Evolutionary conservation across 1,139 yeast species (phyloP), one percentile per base, ranked within the genome.

Genomic region (Kluyveromyces sp.): DNA sequence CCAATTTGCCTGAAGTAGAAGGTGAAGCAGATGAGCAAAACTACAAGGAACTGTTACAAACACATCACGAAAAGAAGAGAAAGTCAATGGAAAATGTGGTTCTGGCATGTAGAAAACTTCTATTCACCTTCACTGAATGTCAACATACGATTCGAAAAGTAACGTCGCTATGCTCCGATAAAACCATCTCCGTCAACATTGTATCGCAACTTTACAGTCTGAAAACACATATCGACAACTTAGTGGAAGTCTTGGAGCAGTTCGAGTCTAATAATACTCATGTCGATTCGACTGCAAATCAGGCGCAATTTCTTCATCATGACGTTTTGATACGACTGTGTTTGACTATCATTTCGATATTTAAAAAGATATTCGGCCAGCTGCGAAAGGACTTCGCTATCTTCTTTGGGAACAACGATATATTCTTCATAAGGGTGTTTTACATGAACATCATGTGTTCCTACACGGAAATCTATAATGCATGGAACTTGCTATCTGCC

Each of bases 361-460:
- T 80, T 56, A 77, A 73, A 50, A 70, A 72, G 39, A 74, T 78
- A 19, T 70, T 79, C 62, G 58, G 64, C 12, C 58, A 74, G 12
- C 59, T 80, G 25, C 68, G 75, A 44, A 74, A 72, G 9, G 71
- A 75, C 53, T 69, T 75, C 42, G 54, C 65, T 1, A 54, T 68
- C 0, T 75, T 78, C 55, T 74, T 77, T 19, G 71, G 69, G 35
- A 75, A 73, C 41, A 76, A 78, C 36, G 94, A 84, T 58, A 71
- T 81, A 20, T 77, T 85, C 51, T 82, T 80, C 54, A 71, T 85
- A 4, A 70, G 96, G 50, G 74, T 86, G 73, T 72, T 85, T 36
- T 78, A 84, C 48, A 71, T 87, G 58, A 75, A 87, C 3, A 60
- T 86, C 11, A 78, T 75, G 58, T 87, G 94, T 13, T 75, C 94